Percentiles rank a stretch among this genome's conserved stretches.
Evolutionary conservation across 2,329 filamentous ascomycete genomes (phyloP).

Genomic region (Stagonosporopsis tanaceti): DNA sequence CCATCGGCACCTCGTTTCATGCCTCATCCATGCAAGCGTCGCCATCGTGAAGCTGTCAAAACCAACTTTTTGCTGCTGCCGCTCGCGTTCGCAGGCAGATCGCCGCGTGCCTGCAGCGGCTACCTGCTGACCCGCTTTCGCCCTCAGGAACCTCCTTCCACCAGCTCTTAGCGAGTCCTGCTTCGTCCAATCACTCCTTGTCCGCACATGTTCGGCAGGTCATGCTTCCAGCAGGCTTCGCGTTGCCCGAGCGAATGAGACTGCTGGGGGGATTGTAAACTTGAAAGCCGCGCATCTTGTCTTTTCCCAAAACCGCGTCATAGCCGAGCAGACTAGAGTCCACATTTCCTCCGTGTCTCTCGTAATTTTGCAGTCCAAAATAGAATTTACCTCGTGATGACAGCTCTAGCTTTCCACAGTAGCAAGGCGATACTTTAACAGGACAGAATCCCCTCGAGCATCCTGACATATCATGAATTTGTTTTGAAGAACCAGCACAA

Average conservation of each 20-base stretch:
- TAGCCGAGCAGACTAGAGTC: neutral
- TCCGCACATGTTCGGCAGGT: constrained; percentile 21
- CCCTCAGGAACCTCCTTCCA: constrained; percentile 33
- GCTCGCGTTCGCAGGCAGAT: constrained; percentile 30
- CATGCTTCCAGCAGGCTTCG: constrained; percentile 28
- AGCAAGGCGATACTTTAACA: neutral
- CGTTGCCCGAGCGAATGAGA: constrained; percentile 27
- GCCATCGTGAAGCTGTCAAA: constrained; percentile 16
- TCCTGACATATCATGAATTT: too few relatives aligned
- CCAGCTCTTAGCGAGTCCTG: constrained; percentile 12
- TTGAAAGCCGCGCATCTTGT: neutral
- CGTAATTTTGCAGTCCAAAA: constrained; percentile 2
- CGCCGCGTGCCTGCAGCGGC: constrained; percentile 44
- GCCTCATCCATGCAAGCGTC: constrained; percentile 23
- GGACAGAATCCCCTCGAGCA: neutral
- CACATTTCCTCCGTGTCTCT: neutral
- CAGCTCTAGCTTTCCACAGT: neutral
- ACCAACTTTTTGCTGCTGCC: constrained; percentile 22
- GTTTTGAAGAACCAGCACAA: too few relatives aligned
- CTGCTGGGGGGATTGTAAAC: neutral
- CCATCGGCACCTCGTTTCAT: constrained; percentile 12
- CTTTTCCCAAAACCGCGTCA: neutral
- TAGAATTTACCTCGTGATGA: constrained; percentile 8
- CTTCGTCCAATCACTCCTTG: constrained; percentile 26
- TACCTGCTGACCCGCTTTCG: constrained; percentile 38